A percentile compares a stretch with the other conserved stretches of the same genome.
phyloP scores from a whole-genome alignment of 257 asterid genomes.

The Ilex aquifolium region DNA sequence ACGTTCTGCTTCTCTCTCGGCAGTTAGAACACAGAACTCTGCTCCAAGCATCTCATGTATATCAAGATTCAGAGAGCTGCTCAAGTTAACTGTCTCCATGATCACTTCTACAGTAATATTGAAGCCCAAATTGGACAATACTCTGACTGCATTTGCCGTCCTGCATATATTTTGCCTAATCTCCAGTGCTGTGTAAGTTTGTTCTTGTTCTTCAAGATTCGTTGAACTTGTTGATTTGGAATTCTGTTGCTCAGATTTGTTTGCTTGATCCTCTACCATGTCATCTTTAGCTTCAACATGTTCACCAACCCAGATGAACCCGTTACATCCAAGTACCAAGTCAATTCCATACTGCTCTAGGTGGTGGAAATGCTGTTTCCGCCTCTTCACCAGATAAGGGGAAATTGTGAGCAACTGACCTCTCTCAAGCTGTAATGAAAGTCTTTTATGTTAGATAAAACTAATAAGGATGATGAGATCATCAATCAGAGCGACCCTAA shows the following conservation, averaged over 20 bases:
- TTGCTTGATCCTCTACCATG: conserved; percentile 47
- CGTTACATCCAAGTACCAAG: conserved; percentile 84
- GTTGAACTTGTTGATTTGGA: conserved; percentile 19
- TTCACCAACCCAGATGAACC: conserved; percentile 90
- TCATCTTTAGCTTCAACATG: conserved; percentile 71
- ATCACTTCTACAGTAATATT: conserved; percentile 52
- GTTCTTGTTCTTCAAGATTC: conserved; percentile 33
- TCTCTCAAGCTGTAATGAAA: conserved; percentile 58
- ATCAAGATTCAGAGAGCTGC: conserved; percentile 47
- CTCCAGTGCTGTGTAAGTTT: conserved; percentile 42
- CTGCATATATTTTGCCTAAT: conserved; percentile 71
- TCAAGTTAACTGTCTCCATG: conserved; percentile 43
- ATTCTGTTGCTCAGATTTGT: conserved; percentile 38
- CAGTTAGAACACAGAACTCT: conserved; percentile 73
- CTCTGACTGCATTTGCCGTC: conserved; percentile 72
- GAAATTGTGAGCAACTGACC: conserved; percentile 72
- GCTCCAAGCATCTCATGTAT: conserved; percentile 86
- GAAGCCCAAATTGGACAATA: conserved; percentile 67
- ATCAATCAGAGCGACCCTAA: too few species aligned
- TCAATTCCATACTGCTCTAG: conserved; percentile 74
- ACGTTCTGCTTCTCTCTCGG: conserved; percentile 80
- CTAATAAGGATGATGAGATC: too few species aligned
- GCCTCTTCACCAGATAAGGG: conserved; percentile 84
- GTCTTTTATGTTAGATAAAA: too few species aligned
- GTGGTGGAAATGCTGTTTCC: conserved; percentile 83